Percentiles rank a stretch among this genome's conserved stretches.
Evolutionary conservation across 2,329 filamentous ascomycete species (phyloP).

Genomic region (Tolypocladium sp.): DNA sequence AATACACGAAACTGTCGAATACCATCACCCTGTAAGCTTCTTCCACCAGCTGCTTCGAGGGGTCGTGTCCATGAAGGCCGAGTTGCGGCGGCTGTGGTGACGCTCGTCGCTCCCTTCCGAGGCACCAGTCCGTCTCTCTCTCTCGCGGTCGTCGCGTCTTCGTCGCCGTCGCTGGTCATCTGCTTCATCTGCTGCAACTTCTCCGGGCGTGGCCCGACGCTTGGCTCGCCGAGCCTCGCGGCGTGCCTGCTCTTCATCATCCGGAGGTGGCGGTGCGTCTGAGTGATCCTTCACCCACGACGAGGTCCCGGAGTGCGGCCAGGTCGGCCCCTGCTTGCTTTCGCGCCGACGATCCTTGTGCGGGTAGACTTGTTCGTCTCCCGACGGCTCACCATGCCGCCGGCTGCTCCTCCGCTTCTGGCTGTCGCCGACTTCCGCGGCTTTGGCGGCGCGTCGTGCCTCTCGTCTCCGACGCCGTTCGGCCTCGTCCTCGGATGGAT

Average conservation of each 20-base stretch:
- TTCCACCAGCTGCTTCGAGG: conserved; percentile 52
- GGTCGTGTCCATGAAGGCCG: conserved; percentile 33
- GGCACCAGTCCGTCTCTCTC: conserved; percentile 16
- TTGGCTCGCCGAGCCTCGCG: conserved; percentile 38
- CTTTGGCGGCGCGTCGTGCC: conserved; percentile 36
- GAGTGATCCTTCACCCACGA: conserved; percentile 59
- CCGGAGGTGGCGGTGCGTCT: conserved; percentile 50
- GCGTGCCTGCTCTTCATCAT: conserved; percentile 40
- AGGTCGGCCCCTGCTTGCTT: conserved; percentile 29
- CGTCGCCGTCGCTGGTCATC: conserved; percentile 35
- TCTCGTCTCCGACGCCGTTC: conserved; percentile 46
- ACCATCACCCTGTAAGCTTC: conserved; percentile 36
- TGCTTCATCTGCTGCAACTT: conserved; percentile 29
- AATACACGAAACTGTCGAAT: not conserved
- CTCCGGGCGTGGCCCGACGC: conserved; percentile 33
- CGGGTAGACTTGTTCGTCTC: conserved; percentile 35
- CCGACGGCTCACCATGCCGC: conserved; percentile 30
- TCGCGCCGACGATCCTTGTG: conserved; percentile 26
- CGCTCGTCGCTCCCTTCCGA: conserved; percentile 37
- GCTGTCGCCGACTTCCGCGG: conserved; percentile 26
- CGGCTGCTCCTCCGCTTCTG: conserved; percentile 26
- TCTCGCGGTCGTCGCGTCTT: conserved; percentile 33
- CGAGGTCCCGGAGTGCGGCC: conserved; percentile 55
- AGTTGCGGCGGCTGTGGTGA: conserved; percentile 29
- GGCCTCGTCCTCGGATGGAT: conserved; percentile 37